Percentiles rank a stretch among this genome's conserved stretches.
These are phyloP conservation scores for Xylaria curta DNA, from an alignment of 495 filamentous ascomycete species.

Conservation along the genomic window DNA sequence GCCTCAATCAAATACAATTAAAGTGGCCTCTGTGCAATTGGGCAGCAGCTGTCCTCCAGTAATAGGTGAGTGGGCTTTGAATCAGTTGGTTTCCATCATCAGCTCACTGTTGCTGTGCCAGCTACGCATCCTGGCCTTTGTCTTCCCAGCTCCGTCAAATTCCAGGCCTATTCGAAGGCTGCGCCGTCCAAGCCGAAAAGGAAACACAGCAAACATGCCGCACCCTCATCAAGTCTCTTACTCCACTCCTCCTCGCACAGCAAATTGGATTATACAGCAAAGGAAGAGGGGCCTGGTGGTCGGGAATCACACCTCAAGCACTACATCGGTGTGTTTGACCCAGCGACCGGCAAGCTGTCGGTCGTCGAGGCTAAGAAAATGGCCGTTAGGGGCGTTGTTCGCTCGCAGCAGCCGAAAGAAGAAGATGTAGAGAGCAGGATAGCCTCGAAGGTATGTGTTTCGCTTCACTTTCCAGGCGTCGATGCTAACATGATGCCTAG, in stretches of 20 bases:
- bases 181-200: conserved; percentile 47
- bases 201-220: conserved; percentile 50
- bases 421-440: conserved; percentile 45
- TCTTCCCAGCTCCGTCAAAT: conserved; percentile 59
- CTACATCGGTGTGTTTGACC: conserved; percentile 87
- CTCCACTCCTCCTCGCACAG: conserved; percentile 79
- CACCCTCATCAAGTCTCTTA: conserved; percentile 63
- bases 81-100: neutral
- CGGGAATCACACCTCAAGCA: conserved; percentile 75
- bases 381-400: conserved; percentile 68
- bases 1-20: conserved; percentile 49
- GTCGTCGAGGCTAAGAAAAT: conserved; percentile 79
- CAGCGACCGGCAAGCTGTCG: conserved; percentile 71
- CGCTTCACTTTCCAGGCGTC: neutral
- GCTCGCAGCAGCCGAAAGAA: conserved; percentile 55
- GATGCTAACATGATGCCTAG: conserved; percentile 46
- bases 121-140: conserved; percentile 73
- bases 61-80: conserved; percentile 56
- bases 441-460: conserved; percentile 48
- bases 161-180: conserved; percentile 66
- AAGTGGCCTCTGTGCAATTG: conserved; percentile 64
- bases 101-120: conserved; percentile 41
- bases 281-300: conserved; percentile 65
- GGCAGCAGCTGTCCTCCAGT: conserved; percentile 68
- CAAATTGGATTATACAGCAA: conserved; percentile 80